phyloP scores from a whole-genome alignment of 2,329 filamentous ascomycete species.

The Dothistroma septosporum region DNA sequence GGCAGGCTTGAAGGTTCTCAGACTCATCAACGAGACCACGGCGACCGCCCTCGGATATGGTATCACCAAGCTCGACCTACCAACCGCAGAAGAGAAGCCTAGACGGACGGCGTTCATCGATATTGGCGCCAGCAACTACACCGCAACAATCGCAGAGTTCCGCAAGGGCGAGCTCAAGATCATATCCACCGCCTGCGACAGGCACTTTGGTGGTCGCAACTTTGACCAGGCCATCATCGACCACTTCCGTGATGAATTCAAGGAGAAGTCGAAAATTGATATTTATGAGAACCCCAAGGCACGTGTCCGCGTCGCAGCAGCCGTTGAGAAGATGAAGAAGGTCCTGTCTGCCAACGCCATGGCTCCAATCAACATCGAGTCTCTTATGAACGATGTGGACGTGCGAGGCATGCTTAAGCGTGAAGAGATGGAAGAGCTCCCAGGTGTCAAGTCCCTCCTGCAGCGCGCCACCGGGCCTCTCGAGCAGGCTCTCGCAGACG shows the following conservation, averaged over 20 bases:
- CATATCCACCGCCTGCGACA: conserved; percentile 87
- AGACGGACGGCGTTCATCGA: conserved; percentile 88
- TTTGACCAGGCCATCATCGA: conserved; percentile 94
- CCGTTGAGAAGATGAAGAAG: conserved; percentile 98
- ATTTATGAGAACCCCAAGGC: conserved; percentile 89
- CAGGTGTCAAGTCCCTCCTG: conserved; percentile 69
- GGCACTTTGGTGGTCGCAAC: conserved; percentile 94
- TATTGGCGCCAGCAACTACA: conserved; percentile 95
- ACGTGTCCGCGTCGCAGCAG: conserved; percentile 76
- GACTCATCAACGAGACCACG: conserved; percentile 96
- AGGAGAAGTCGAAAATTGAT: conserved; percentile 96
- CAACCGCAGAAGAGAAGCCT: conserved; percentile 82
- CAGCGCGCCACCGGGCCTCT: conserved; percentile 68
- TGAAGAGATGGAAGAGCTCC: conserved; percentile 84
- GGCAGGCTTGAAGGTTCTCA: conserved; percentile 84
- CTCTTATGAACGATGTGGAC: conserved; percentile 96
- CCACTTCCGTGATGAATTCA: conserved; percentile 93
- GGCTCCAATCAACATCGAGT: conserved; percentile 93
- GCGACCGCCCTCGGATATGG: conserved; percentile 93
- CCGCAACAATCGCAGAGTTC: conserved; percentile 90
- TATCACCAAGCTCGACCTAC: conserved; percentile 96
- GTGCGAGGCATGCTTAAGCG: conserved; percentile 85
- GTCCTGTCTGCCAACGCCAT: conserved; percentile 91
- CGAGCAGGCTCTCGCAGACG: conserved; percentile 89
- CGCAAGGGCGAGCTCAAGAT: conserved; percentile 93